phyloP scores from a whole-genome alignment of 805 yeast species.

The Yamadazyma philogaea region DNA sequence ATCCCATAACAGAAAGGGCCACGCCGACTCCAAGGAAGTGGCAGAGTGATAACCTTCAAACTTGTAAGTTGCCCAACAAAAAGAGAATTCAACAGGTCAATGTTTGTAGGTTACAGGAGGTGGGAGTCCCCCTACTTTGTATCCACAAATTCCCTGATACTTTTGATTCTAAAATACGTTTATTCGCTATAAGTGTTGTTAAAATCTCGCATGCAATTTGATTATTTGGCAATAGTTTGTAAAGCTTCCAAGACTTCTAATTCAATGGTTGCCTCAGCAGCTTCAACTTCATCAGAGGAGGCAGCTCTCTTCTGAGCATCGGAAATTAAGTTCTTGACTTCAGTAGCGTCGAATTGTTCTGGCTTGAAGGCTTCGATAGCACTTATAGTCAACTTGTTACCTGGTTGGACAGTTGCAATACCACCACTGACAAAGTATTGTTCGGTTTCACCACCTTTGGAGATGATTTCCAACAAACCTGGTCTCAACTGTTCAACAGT shows the following conservation, averaged over 20 bases:
- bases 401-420: slow-evolving; percentile 94
- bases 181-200: slow-evolving; percentile 1
- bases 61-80: too few species aligned
- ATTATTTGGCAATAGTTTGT: slow-evolving; percentile 58
- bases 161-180: slow-evolving; percentile 1
- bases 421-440: slow-evolving; percentile 95
- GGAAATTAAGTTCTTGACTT: slow-evolving; percentile 74
- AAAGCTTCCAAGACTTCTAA: slow-evolving; percentile 95
- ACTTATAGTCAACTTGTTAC: slow-evolving; percentile 82
- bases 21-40: too few species aligned
- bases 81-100: too few species aligned
- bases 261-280: slow-evolving; percentile 94
- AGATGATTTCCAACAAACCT: slow-evolving; percentile 90
- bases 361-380: slow-evolving; percentile 95
- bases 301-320: slow-evolving; percentile 92
- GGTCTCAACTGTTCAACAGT: slow-evolving; percentile 94
- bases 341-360: slow-evolving; percentile 77
- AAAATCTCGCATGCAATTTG: slow-evolving; percentile 3
- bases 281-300: slow-evolving; percentile 81
- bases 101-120: too few species aligned
- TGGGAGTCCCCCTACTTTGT: too few species aligned
- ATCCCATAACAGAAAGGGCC: too few species aligned
- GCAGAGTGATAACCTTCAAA: too few species aligned
- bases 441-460: slow-evolving; percentile 64
- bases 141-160: too few species aligned